Conservation (phyloP, 208 protist species). For the Acanthamoeba lenticulata region DNA sequence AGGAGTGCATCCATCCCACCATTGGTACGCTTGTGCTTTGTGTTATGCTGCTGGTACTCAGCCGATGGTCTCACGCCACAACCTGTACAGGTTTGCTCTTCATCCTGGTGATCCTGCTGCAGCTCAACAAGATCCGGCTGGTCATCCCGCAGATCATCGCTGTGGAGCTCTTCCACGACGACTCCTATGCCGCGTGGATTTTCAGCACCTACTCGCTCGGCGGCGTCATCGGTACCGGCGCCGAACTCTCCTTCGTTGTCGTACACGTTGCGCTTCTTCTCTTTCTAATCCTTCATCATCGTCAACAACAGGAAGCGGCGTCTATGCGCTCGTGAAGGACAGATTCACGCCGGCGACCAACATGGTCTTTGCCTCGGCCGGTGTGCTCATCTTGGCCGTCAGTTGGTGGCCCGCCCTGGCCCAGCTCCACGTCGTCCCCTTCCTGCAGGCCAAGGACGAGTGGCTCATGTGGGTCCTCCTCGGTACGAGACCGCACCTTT, state of each 20-base stretch:
- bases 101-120: constrained; percentile 57
- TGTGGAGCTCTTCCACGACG: constrained; percentile 62
- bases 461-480: constrained; percentile 27
- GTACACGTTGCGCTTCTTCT: not conserved
- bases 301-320: not conserved
- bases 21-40: not conserved
- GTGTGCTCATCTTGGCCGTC: constrained; percentile 41
- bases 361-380: constrained; percentile 17
- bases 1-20: constrained; percentile 57
- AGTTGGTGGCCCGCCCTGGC: constrained; percentile 56
- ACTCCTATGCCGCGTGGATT: constrained; percentile 67
- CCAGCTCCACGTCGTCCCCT: not conserved
- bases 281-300: not conserved
- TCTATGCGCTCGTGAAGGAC: constrained; percentile 29
- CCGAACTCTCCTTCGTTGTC: not conserved
- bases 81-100: not conserved
- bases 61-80: not conserved
- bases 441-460: constrained; percentile 29
- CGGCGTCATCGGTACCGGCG: constrained; percentile 66
- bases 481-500: not conserved
- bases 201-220: constrained; percentile 63
- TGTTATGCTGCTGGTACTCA: not conserved
- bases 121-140: constrained; percentile 62
- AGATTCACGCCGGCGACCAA: constrained; percentile 17
- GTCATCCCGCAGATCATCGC: constrained; percentile 68